Conservation (phyloP, 768 basidiomycete species). For the Candolleomyces efflorescens region DNA sequence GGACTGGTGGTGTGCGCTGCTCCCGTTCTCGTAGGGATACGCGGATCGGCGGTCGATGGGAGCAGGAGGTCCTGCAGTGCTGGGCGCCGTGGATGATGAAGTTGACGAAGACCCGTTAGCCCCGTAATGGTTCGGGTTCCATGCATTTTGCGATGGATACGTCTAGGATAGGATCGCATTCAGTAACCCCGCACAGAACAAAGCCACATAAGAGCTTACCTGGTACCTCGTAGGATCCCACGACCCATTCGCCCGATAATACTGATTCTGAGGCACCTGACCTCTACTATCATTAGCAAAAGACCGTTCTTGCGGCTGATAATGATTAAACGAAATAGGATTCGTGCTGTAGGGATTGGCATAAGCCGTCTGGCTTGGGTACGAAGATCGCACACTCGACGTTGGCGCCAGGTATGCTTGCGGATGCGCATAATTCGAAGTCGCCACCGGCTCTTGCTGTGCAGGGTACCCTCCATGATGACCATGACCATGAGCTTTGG, state of each 20-base stretch:
- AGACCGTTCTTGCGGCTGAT: slow-evolving; percentile 39
- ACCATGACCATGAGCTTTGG: neutral
- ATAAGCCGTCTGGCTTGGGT: neutral
- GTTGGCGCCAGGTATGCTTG: slow-evolving; percentile 1
- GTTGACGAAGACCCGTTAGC: neutral
- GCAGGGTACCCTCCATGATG: neutral
- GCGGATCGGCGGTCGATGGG: neutral
- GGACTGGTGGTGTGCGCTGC: neutral
- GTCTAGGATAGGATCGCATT: neutral
- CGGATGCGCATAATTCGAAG: neutral
- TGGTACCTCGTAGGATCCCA: slow-evolving; percentile 3
- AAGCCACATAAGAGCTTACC: neutral
- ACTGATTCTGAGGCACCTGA: neutral
- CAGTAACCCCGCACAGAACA: neutral
- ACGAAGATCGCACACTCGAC: slow-evolving; percentile 5
- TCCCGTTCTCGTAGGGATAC: neutral
- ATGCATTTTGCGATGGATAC: neutral
- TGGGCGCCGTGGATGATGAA: neutral
- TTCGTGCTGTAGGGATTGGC: slow-evolving; percentile 10
- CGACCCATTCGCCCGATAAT: slow-evolving; percentile 1
- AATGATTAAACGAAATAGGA: slow-evolving; percentile 42
- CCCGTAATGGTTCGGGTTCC: neutral
- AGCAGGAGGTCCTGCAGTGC: neutral
- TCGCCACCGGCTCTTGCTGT: neutral
- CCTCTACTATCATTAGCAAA: slow-evolving; percentile 18